These are phyloP conservation scores for Clonostachys rhizophaga DNA, from an alignment of 2,329 filamentous ascomycete genomes.

Conservation along the genomic window DNA sequence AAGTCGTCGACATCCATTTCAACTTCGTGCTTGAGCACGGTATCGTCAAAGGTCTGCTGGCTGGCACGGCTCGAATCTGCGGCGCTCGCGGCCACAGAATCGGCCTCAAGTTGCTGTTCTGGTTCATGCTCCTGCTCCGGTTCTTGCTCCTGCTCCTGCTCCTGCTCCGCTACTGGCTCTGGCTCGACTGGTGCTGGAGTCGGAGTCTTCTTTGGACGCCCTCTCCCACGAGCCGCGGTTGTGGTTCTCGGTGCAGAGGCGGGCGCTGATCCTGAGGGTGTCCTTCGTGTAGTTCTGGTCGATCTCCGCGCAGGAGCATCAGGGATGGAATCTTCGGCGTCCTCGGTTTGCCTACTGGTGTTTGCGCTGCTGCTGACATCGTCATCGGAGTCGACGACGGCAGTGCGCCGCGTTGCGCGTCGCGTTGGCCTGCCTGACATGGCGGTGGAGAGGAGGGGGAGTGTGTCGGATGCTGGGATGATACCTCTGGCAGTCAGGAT, in stretches of 20 bases:
- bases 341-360: constrained; percentile 44
- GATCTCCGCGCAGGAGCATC: constrained; percentile 39
- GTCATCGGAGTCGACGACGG: constrained; percentile 77
- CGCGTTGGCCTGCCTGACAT: constrained; percentile 34
- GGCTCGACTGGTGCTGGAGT: constrained; percentile 12
- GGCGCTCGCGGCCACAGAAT: constrained; percentile 21
- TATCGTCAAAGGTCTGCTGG: not conserved
- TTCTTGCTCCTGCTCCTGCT: constrained; percentile 7
- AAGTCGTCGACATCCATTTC: constrained; percentile 36
- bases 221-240: constrained; percentile 20
- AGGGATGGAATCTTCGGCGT: constrained; percentile 76
- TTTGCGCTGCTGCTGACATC: constrained; percentile 52
- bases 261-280: constrained; percentile 40
- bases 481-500: too few relatives aligned
- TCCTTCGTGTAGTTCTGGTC: constrained; percentile 23
- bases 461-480: too few relatives aligned
- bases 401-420: constrained; percentile 59
- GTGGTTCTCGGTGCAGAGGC: constrained; percentile 32
- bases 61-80: constrained; percentile 28
- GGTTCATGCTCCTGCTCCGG: constrained; percentile 7
- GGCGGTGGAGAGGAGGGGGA: not conserved
- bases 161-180: not conserved
- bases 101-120: constrained; percentile 23
- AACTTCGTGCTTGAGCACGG: constrained; percentile 2
- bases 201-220: constrained; percentile 35